These are phyloP conservation scores for Populus euphratica DNA, from an alignment of 345 rosid genomes.

Conservation along the genomic window DNA sequence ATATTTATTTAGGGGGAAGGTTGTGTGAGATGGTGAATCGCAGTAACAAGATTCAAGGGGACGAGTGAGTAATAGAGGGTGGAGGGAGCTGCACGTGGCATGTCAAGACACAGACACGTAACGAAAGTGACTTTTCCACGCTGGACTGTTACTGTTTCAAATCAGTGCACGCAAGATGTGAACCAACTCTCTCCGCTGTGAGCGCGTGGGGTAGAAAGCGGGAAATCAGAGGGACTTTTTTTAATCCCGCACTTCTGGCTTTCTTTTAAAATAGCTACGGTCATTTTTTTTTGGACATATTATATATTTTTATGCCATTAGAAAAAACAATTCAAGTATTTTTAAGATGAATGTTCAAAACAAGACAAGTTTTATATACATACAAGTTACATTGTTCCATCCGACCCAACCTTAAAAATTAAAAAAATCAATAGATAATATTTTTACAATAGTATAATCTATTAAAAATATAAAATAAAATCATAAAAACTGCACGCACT, in stretches of 20 bases:
- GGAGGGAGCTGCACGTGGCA: conserved; percentile 24
- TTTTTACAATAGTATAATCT: no score
- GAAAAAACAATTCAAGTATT: no score
- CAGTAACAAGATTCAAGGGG: conserved; percentile 40
- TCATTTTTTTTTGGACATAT: no score
- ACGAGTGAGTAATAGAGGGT: conserved; percentile 5
- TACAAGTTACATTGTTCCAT: no score
- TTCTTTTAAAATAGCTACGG: no score
- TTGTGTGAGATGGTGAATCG: neutral
- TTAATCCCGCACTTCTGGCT: neutral
- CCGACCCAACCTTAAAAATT: no score
- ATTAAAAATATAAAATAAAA: no score
- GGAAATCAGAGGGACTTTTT: neutral
- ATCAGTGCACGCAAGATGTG: neutral
- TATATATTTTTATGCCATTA: no score
- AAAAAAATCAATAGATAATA: no score
- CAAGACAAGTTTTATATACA: no score
- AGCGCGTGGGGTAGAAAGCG: conserved; percentile 25
- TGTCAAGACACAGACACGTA: conserved; percentile 1
- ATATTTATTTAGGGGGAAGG: conserved; percentile 17
- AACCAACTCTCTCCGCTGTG: neutral
- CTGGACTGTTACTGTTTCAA: conserved; percentile 18
- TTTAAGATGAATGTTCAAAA: no score
- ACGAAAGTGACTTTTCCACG: conserved; percentile 26
- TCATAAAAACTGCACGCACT: no score